Base-by-base conservation (phyloP, 2,329 filamentous ascomycete genomes). In the Fusarium musae region DNA sequence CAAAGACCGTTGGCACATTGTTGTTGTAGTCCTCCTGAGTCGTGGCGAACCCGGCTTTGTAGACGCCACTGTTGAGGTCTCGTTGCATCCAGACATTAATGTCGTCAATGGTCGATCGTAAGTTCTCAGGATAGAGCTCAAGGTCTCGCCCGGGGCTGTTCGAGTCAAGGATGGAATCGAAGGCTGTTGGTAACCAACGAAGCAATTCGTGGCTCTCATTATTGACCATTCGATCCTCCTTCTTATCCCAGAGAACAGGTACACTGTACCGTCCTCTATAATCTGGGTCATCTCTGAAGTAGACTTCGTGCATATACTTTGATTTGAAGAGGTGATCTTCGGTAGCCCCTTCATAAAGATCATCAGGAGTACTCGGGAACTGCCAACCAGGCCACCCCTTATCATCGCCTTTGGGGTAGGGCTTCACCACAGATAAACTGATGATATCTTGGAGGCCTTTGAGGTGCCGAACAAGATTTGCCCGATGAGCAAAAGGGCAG, bases 181-280 rank as follows among this genome's bases (percentile, higher is more conserved):
- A 95, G 59, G 90, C 92, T n/a, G 87, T 86, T 81, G 94, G 94
- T 69, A 96, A 85, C 92, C 96, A 95, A 76, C 93, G 89, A 75
- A 96, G 94, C 77, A 96, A 94, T 81, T 96, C 93, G 63, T 89
- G 89, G 70, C 91, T 93, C 85, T 96, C 93, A 74, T 96, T 96
- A 85, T 89, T 94, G 59, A 96, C 93, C 74, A 96, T 93, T 44
- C 86, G 89, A 54, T 90, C 87, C 53, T 85, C 84, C 79, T 91
- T 88, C 79, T 89, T 92, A 75, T 93, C 92, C 84, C 90, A 93
- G 19, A 95, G 85, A 0, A 91, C 89, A 0, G 93, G 93, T 7
- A 95, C 93, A 0, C 93, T 94, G 79, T 93, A 93, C 17, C 92
- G 87, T 1, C 92, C 92, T 6, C 84, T 83, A 68, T 94, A 96